phyloP scores from a whole-genome alignment of 1,284 basidiomycete species.

The Ceratobasidium sp. region DNA sequence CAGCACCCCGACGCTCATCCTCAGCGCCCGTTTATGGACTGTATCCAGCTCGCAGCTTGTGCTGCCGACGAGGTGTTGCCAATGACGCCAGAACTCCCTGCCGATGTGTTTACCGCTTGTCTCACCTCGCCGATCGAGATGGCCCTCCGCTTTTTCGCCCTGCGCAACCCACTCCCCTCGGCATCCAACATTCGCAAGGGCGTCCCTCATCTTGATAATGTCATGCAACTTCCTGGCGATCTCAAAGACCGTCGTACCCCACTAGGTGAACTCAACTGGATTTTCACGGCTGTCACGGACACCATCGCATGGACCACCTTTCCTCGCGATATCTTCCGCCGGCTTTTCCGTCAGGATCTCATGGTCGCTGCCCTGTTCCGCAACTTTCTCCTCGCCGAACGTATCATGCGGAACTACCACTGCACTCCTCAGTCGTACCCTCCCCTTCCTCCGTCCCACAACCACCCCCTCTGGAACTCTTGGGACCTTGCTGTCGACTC shows the following conservation, averaged over 20 bases:
- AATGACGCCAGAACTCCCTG: constrained; percentile 95
- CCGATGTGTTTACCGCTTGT: constrained; percentile 97
- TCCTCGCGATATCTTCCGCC: constrained; percentile 91
- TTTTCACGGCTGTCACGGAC: constrained; percentile 98
- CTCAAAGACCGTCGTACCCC: constrained; percentile 96
- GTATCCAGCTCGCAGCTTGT: constrained; percentile 96
- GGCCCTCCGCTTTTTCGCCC: constrained; percentile 92
- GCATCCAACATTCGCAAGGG: constrained; percentile 59
- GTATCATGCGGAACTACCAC: constrained; percentile 98
- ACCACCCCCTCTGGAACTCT: constrained; percentile 94
- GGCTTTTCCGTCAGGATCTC: constrained; percentile 94
- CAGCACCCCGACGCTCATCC: constrained; percentile 49
- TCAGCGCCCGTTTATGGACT: constrained; percentile 82
- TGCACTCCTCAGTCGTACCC: constrained; percentile 97
- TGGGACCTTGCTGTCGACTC: constrained; percentile 99
- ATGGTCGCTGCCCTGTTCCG: constrained; percentile 96
- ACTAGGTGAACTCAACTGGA: constrained; percentile 98
- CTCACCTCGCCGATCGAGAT: constrained; percentile 99
- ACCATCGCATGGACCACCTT: constrained; percentile 99
- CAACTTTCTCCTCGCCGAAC: constrained; percentile 95
- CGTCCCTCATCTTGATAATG: constrained; percentile 75
- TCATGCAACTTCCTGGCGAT: constrained; percentile 95
- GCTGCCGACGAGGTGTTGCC: constrained; percentile 91
- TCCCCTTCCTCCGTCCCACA: constrained; percentile 91
- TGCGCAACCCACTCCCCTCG: constrained; percentile 82